phyloP scores from a whole-genome alignment of 1,139 yeast species.

The Zygosaccharomyces pseudobailii region DNA sequence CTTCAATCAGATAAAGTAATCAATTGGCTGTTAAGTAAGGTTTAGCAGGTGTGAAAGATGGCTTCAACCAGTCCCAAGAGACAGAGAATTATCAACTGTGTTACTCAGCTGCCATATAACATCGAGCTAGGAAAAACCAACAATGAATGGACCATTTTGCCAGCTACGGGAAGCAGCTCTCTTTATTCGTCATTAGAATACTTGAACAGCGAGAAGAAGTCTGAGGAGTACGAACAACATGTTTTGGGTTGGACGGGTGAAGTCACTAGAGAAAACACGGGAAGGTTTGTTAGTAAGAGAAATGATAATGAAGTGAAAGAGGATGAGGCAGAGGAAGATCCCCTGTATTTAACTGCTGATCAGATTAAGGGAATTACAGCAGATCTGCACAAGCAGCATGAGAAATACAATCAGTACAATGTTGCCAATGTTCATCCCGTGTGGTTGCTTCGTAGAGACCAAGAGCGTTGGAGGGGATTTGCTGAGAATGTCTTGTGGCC shows the following conservation, averaged over 20 bases:
- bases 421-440: slow-evolving; percentile 66
- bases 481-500: slow-evolving; percentile 96
- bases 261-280: slow-evolving; percentile 33
- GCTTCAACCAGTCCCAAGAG: slow-evolving; percentile 25
- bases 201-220: slow-evolving; percentile 43
- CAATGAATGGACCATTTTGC: slow-evolving; percentile 49
- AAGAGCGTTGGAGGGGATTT: slow-evolving; percentile 73
- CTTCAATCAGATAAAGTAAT: not conserved
- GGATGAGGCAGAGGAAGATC: slow-evolving; percentile 41
- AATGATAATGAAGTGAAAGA: not conserved
- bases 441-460: slow-evolving; percentile 73
- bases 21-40: not conserved
- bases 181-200: slow-evolving; percentile 69
- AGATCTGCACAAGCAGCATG: slow-evolving; percentile 35
- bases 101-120: slow-evolving; percentile 35
- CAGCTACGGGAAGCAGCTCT: slow-evolving; percentile 81
- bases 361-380: slow-evolving; percentile 43
- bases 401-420: slow-evolving; percentile 40
- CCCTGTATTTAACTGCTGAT: slow-evolving; percentile 53
- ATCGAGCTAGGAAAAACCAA: slow-evolving; percentile 27
- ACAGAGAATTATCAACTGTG: slow-evolving; percentile 36
- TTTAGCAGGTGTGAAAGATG: not conserved
- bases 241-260: slow-evolving; percentile 97
- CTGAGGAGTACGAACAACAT: slow-evolving; percentile 80
- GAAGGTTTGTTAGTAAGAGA: not conserved